Percentiles rank a stretch among this genome's conserved stretches.
Evolutionary conservation across 345 rosid genomes (phyloP).

Genomic region (Syzygium oleosum): DNA sequence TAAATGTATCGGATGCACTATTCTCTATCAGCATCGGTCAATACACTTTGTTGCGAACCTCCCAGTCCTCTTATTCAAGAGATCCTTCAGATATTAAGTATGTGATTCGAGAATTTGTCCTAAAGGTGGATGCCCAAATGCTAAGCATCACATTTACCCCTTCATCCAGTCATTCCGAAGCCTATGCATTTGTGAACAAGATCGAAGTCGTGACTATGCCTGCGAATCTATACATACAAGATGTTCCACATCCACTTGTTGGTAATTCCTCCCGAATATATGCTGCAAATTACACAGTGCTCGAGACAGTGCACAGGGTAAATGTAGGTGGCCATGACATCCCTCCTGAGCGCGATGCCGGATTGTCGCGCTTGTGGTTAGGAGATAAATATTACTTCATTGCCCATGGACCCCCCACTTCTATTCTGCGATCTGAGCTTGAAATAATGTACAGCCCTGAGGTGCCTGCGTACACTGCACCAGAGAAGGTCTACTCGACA

Average conservation of each 20-base stretch:
- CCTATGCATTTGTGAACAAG: constrained; percentile 2
- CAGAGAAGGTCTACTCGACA: constrained; percentile 10
- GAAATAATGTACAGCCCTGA: neutral
- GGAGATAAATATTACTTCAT: neutral
- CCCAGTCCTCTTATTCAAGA: constrained; percentile 4
- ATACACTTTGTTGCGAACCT: constrained; percentile 10
- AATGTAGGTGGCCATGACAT: constrained; percentile 14
- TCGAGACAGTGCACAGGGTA: constrained; percentile 11
- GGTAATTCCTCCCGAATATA: neutral
- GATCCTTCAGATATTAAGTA: neutral
- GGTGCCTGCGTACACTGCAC: constrained; percentile 15
- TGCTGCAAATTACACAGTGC: neutral
- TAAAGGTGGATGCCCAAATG: neutral
- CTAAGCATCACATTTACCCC: constrained; percentile 11
- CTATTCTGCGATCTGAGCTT: neutral
- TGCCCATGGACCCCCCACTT: neutral
- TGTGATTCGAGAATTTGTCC: constrained; percentile 9
- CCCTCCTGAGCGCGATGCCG: neutral
- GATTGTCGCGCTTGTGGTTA: constrained; percentile 16
- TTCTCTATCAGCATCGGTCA: neutral
- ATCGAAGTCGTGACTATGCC: constrained; percentile 17
- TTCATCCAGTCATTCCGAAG: neutral
- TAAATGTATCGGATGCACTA: neutral
- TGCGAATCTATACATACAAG: constrained; percentile 5
- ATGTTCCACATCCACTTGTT: neutral